Evolutionary conservation across 75 land plant species (phyloP).

Genomic region (Adiantum capillusveneris): DNA sequence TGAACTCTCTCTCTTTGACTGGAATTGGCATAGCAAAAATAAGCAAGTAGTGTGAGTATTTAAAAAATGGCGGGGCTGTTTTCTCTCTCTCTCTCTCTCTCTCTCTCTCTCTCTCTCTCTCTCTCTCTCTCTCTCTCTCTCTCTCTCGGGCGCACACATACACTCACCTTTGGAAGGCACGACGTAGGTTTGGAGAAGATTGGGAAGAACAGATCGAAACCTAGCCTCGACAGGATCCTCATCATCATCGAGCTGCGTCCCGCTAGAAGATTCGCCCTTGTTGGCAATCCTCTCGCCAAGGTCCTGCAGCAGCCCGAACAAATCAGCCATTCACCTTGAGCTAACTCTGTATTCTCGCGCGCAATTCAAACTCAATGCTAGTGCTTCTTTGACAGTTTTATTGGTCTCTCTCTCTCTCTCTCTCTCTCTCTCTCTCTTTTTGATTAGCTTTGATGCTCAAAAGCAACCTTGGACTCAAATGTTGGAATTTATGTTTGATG

Average conservation of each 20-base stretch:
- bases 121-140: neutral
- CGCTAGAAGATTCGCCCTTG: slow-evolving; percentile 31
- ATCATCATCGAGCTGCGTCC: slow-evolving; percentile 24
- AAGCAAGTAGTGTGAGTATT: neutral
- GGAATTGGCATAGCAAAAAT: neutral
- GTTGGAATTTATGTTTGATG: too few relatives aligned
- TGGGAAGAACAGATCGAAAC: slow-evolving; percentile 88
- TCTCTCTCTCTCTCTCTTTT: too few relatives aligned
- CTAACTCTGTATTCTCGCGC: too few relatives aligned
- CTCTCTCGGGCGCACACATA: neutral
- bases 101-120: slow-evolving; percentile 11
- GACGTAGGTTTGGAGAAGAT: slow-evolving; percentile 82
- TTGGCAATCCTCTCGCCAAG: slow-evolving; percentile 77
- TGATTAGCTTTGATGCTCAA: too few relatives aligned
- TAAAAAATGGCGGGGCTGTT: too few relatives aligned
- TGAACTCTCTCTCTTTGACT: slow-evolving; percentile 86
- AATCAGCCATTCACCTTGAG: slow-evolving; percentile 85
- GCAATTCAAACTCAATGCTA: too few relatives aligned
- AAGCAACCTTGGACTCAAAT: too few relatives aligned
- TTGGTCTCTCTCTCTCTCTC: too few relatives aligned
- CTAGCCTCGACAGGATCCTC: slow-evolving; percentile 64
- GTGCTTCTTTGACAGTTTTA: too few relatives aligned
- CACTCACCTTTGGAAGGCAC: slow-evolving; percentile 54
- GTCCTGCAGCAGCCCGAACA: slow-evolving; percentile 76
- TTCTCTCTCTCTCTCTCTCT: slow-evolving; percentile 8